Conservation (phyloP, 768 basidiomycete species). For the Lepiota brunneoincarnata region DNA sequence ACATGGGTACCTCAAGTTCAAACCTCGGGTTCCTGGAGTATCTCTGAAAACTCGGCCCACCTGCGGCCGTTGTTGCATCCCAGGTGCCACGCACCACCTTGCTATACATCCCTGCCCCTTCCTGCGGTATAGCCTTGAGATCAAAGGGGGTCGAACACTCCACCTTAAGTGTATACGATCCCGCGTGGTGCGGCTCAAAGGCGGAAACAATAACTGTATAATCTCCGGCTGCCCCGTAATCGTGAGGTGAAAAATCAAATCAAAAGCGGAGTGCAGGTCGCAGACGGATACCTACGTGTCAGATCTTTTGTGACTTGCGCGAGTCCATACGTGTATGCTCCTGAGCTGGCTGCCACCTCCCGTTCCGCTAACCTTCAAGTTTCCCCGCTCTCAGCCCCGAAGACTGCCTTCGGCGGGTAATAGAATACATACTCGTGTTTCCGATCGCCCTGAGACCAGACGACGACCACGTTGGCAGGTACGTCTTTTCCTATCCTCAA, state of each 20-base stretch:
- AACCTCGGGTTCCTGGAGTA: constrained; percentile 71
- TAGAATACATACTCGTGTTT: constrained; percentile 64
- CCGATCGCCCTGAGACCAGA: constrained; percentile 76
- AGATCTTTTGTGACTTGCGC: constrained; percentile 54
- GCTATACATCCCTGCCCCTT: constrained; percentile 90
- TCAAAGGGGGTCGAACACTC: constrained; percentile 63
- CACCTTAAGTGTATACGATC: constrained; percentile 61
- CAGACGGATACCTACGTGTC: constrained; percentile 38
- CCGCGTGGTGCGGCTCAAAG: constrained; percentile 72
- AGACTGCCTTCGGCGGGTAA: not conserved
- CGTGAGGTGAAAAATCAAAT: not conserved
- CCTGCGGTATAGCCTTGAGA: constrained; percentile 66
- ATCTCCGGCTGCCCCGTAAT: constrained; percentile 54
- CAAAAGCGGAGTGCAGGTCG: not conserved
- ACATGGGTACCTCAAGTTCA: constrained; percentile 51
- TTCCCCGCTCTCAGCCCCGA: not conserved
- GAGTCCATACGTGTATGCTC: constrained; percentile 79
- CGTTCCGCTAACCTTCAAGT: constrained; percentile 53
- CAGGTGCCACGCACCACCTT: constrained; percentile 71
- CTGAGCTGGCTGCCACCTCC: constrained; percentile 71
- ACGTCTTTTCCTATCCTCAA: constrained; percentile 60
- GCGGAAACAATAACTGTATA: constrained; percentile 86
- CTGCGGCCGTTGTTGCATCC: constrained; percentile 58
- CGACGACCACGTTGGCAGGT: constrained; percentile 68
- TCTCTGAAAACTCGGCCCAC: constrained; percentile 62